phyloP scores from a whole-genome alignment of 1,284 basidiomycete species.

The Crucibulum cyathiforme region DNA sequence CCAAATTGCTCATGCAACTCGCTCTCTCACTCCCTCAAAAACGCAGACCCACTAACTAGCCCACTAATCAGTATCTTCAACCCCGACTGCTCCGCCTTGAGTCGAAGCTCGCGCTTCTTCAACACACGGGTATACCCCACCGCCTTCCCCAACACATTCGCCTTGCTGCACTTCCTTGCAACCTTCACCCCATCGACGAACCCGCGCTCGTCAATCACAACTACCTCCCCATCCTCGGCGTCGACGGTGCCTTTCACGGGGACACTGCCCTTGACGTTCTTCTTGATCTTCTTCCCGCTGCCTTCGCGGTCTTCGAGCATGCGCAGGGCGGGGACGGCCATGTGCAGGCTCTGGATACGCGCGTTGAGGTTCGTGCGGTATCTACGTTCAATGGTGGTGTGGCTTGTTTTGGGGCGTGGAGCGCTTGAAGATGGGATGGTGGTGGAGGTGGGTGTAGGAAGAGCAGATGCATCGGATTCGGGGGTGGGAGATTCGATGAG shows the following conservation, averaged over 20 bases:
- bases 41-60: constrained; percentile 72
- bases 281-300: constrained; percentile 55
- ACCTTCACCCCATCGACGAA: constrained; percentile 85
- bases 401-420: constrained; percentile 77
- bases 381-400: constrained; percentile 90
- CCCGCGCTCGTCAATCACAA: constrained; percentile 74
- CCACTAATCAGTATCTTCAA: constrained; percentile 69
- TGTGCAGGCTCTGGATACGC: constrained; percentile 82
- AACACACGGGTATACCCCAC: constrained; percentile 84
- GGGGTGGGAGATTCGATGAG: constrained; percentile 11
- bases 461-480: constrained; percentile 29
- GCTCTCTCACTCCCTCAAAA: constrained; percentile 74
- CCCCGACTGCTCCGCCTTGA: constrained; percentile 76
- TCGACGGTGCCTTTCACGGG: constrained; percentile 39
- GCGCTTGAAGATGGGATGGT: constrained; percentile 13
- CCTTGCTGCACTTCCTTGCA: constrained; percentile 83
- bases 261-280: constrained; percentile 47
- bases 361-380: constrained; percentile 92
- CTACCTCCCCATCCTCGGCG: constrained; percentile 42
- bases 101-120: constrained; percentile 72
- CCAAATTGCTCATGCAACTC: constrained; percentile 77
- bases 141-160: constrained; percentile 82
- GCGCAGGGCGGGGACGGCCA: constrained; percentile 83
- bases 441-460: constrained; percentile 19
- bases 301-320: constrained; percentile 63